Conservation (phyloP, 768 basidiomycete species). For the Hericium coralloides region DNA sequence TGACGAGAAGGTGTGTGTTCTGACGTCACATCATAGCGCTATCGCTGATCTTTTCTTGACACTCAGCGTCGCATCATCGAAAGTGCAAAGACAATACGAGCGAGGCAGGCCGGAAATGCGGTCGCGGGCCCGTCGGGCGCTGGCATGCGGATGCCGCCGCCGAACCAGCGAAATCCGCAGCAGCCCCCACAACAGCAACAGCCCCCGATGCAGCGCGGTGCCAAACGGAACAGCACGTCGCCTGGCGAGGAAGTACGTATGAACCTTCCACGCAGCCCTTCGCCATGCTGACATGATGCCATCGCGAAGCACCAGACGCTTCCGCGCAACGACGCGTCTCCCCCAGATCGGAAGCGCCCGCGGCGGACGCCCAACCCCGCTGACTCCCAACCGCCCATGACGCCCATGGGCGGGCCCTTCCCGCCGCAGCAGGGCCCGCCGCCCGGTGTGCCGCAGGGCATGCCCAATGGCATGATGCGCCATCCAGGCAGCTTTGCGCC, state of each 20-base stretch:
- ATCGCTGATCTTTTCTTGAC: background rate
- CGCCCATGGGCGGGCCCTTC: conserved; percentile 27
- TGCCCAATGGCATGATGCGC: conserved; percentile 32
- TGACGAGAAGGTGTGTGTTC: conserved; percentile 50
- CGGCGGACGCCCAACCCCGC: conserved; percentile 23
- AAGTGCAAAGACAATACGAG: conserved; percentile 3
- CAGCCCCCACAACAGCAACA: conserved; percentile 11
- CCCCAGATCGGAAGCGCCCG: conserved; percentile 23
- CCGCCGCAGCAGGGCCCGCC: conserved; percentile 22
- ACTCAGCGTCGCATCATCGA: conserved; percentile 30
- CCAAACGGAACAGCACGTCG: conserved; percentile 28
- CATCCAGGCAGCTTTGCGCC: conserved; percentile 24
- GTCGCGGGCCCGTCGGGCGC: conserved; percentile 32
- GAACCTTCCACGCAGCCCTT: background rate
- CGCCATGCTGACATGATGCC: background rate
- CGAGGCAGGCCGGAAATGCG: conserved; percentile 21
- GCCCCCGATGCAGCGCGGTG: conserved; percentile 23
- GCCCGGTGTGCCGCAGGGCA: conserved; percentile 27
- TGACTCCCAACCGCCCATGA: conserved; percentile 25
- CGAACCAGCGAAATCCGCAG: conserved; percentile 26
- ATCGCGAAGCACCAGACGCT: conserved; percentile 19
- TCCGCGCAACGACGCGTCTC: conserved; percentile 23
- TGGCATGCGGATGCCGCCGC: conserved; percentile 23
- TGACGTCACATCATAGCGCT: conserved; percentile 1
- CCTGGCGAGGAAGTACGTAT: conserved; percentile 25